These are phyloP conservation scores for Linnemannia zychae DNA, from an alignment of 192 early-diverging fungal genomes.

Conservation along the genomic window DNA sequence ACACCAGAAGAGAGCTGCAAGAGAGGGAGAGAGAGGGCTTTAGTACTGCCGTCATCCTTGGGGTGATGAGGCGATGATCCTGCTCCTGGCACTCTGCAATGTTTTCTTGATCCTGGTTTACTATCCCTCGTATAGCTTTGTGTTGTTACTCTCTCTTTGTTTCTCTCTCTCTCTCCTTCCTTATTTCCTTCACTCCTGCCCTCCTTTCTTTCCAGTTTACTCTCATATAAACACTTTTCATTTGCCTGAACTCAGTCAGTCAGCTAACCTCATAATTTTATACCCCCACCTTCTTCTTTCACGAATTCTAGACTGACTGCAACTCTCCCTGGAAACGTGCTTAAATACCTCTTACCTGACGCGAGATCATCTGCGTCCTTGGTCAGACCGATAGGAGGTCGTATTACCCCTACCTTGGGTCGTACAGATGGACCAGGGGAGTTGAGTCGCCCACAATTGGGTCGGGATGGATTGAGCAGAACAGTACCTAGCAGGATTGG, in stretches of 20 bases:
- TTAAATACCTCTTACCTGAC: slow-evolving; percentile 50
- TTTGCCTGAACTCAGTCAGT: not conserved
- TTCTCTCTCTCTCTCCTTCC: slow-evolving; percentile 8
- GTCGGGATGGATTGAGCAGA: slow-evolving; percentile 28
- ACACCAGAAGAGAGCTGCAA: not conserved
- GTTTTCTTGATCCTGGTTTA: slow-evolving; percentile 1
- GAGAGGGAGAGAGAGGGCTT: not conserved
- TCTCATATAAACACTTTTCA: not conserved
- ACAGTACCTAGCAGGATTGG: slow-evolving; percentile 41
- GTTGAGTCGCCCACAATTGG: slow-evolving; percentile 23
- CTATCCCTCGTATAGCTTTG: slow-evolving; percentile 1
- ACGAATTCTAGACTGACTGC: slow-evolving; percentile 20
- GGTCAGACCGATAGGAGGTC: not conserved
- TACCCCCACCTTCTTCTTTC: not conserved
- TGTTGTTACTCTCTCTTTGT: not conserved
- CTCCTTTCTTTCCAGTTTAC: not conserved
- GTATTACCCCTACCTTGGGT: not conserved
- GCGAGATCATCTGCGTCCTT: slow-evolving; percentile 22
- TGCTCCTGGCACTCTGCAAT: not conserved
- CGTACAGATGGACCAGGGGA: slow-evolving; percentile 32
- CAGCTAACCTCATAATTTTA: slow-evolving; percentile 1
- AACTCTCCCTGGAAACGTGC: slow-evolving; percentile 37
- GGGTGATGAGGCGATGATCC: not conserved
- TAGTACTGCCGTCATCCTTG: not conserved
- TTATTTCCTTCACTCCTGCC: not conserved